Conservation (phyloP, 164 flowering plant genomes). For the Macadamia tetraphylla region DNA sequence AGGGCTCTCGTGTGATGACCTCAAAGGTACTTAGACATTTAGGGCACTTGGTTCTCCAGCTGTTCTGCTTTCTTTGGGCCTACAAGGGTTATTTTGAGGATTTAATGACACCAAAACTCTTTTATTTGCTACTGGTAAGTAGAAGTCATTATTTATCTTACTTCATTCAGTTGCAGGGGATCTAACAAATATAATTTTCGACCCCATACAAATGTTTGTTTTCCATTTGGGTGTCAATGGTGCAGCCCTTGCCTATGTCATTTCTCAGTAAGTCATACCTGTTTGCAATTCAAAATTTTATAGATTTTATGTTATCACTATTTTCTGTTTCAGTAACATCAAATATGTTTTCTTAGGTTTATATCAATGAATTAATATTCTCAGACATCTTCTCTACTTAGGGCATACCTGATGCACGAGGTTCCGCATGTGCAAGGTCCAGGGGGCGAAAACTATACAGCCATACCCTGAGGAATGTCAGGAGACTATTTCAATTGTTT, state of each 20-base stretch:
- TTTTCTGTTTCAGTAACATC: background rate
- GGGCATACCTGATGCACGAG: too few relatives aligned
- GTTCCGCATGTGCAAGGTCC: too few relatives aligned
- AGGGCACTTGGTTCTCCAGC: conserved; percentile 66
- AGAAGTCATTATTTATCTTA: background rate
- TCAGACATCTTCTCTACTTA: too few relatives aligned
- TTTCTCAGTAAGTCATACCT: conserved; percentile 74
- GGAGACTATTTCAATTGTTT: too few relatives aligned
- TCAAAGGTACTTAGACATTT: conserved; percentile 35
- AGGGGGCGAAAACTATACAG: too few relatives aligned
- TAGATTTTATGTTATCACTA: too few relatives aligned
- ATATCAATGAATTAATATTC: too few relatives aligned
- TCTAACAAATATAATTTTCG: conserved; percentile 62
- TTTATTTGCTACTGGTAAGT: conserved; percentile 50
- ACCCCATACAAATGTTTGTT: conserved; percentile 71
- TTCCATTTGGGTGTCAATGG: conserved; percentile 69
- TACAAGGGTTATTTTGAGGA: conserved; percentile 62
- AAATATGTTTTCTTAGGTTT: too few relatives aligned
- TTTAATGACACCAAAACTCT: conserved; percentile 62
- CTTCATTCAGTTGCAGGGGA: conserved; percentile 64
- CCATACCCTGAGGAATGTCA: too few relatives aligned
- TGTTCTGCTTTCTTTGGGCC: conserved; percentile 57
- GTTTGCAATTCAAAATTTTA: background rate
- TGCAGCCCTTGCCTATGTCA: conserved; percentile 94
- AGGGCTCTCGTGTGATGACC: too few relatives aligned